Base-by-base conservation (phyloP, 2,329 filamentous ascomycete species). In the Clonostachys chloroleuca region DNA sequence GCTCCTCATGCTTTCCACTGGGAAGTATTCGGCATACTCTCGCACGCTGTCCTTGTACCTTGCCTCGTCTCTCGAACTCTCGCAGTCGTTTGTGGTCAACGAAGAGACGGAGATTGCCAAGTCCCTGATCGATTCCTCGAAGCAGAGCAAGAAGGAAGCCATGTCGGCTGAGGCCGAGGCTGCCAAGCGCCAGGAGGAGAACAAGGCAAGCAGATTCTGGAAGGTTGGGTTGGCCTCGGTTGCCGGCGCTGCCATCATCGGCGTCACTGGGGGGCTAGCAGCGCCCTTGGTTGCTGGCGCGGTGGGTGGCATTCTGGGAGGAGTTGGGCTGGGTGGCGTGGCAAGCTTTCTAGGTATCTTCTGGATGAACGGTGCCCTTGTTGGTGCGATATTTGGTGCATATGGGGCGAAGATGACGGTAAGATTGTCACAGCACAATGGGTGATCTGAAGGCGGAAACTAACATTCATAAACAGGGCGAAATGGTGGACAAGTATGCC, bases 221-320 rank as follows among this genome's bases (percentile, higher is more conserved):
- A 96, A 96, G 62, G 90, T 96, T 17, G 90, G 92, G 0, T 74
- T 96, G 24, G 92, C 92, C 0, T 89, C 87, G 9, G 89, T 95
- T 0, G 91, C 89, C 1, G 92, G 92, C 12, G 92, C 92, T 2
- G 89, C 88, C 0, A 72, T 96, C 2, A 92, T 96, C n/a, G 92
- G 92, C 6, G 80, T 96, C 5, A 96, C 91, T 1, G 92, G 92
- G 16, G 92, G 92, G 3, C 74, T 96, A n/a, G 92, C 92, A 1
- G 91, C 92, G 1, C 92, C 92, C 0, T 73, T 95, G 0, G 86
- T 96, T 13, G 92, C 92, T 5, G 91, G 90, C 5, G 90, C 90
- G 0, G 77, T 96, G 13, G 91, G 91, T 3, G 85, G 86, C 1
- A 75, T 96, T 3, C 89, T 96, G 80, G 89, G 90, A 13, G 88